Base-by-base conservation (phyloP, 2,329 filamentous ascomycete species). In the Colletotrichum limetticola region DNA sequence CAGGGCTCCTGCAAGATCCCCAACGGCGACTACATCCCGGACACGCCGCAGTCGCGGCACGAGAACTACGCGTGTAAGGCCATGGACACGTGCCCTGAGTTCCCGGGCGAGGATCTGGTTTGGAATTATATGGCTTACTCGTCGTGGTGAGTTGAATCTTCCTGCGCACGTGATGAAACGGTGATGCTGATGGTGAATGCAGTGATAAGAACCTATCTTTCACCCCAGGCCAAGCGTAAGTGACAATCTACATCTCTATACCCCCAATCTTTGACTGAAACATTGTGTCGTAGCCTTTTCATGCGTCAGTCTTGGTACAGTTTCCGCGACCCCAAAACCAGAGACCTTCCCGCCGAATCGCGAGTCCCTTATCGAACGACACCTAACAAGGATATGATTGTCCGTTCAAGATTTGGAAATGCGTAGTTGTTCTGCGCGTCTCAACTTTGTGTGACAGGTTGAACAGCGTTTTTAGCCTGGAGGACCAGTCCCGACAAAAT, bases 61-160 rank as follows among this genome's bases (percentile, higher is more conserved):
- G 24, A 5, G 1, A 24, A 11, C 14, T 16, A 30, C 12, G n/a
- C 2, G 1, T 19, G n/a, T 35, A 46, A 19, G 24, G 16, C 9
- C 2, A 66, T 35, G 28, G 55, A 66, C 24, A 49, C 64, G 12
- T 66, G 64, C 26, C 53, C 55, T 5, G 22, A 9, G 1, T 24
- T 57, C n/a, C 62, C 52, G 2, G 62, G 62, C 5, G 4, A 16
- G 1, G 62, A 65, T 65, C 32, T 65, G 4, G 8, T 57, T 14
- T 32, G 52, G 6, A 65, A 65, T 19, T 65, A 57, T 24, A 65
- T 65, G 62, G 55, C n/a, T 24, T 65, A 65, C 32, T 56, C 62
- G 3, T 3, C 52, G 5, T 65, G 62, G 62, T 65, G 28, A 4
- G 30, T 49, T 22, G 42, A 49, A 22, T 1, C 7, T 4, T 11